Conservation (phyloP, 2,329 filamentous ascomycete species). For the Xylariaceae sp. region DNA sequence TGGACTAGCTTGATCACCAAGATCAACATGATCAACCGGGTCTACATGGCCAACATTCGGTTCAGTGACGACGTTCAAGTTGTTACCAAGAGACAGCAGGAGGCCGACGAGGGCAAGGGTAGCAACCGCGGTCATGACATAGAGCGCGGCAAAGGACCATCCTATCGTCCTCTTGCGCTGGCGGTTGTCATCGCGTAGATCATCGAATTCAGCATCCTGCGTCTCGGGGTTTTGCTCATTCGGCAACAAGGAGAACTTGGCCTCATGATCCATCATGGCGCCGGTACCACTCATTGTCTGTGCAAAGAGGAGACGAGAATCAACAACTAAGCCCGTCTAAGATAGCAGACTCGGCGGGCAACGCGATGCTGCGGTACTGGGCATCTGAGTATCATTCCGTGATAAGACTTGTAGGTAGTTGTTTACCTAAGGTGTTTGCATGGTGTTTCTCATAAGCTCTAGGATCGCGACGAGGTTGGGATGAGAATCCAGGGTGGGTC, state of each 20-base stretch:
- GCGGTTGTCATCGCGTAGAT: constrained; percentile 1
- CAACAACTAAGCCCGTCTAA: neutral
- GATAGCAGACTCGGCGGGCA: neutral
- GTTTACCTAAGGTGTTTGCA: too few species aligned
- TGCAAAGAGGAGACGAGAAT: neutral
- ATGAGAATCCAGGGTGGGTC: too few species aligned
- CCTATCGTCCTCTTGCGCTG: neutral
- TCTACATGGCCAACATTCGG: neutral
- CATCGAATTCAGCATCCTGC: neutral
- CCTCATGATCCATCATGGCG: constrained; percentile 7
- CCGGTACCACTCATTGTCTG: neutral
- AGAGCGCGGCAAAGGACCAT: constrained; percentile 11
- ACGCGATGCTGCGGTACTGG: neutral
- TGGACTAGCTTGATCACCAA: neutral
- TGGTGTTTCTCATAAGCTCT: too few species aligned
- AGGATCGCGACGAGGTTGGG: too few species aligned
- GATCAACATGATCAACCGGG: too few species aligned
- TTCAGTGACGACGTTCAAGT: neutral
- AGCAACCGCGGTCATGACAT: constrained; percentile 5
- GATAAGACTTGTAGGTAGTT: too few species aligned
- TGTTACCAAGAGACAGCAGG: constrained; percentile 14
- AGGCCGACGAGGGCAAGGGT: constrained; percentile 12
- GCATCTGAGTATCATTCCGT: too few species aligned
- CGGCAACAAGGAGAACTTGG: neutral
- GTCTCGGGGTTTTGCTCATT: neutral